Evolutionary conservation across 352 stramenopile species (phyloP), one percentile per base, ranked within the genome.

Genomic region (Globisporangium polare): DNA sequence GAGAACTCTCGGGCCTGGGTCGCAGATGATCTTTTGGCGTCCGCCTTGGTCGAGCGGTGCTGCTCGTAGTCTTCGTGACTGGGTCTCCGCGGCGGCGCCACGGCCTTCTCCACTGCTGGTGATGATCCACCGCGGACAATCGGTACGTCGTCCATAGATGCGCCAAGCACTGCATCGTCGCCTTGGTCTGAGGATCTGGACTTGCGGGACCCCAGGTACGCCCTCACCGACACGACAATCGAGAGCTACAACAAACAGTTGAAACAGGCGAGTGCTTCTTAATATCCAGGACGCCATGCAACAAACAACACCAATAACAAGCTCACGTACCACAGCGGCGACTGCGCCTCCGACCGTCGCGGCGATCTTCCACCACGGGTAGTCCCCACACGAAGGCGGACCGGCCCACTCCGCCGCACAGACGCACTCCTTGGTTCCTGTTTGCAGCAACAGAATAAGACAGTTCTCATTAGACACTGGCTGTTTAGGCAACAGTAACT

Each of bases 311-410:
- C 20, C 6, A 53, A 17, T 3, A 33, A 39, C 17, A 37, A 37
- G 8, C 4, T 8, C 10, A 2, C 67, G 49, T 68, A 78, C 71
- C 58, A 67, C 5, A 24, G 75, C 75, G 6, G 75, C 75, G 41
- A 84, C 27, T 17, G 56, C 75, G 63, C 73, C 75, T 20, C 67
- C 73, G 42, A 80, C 62, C 3, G 75, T 82, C 6, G 66, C 62
- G 20, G 73, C 56, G 24, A 67, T 78, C 57, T 85, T 85, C 75
- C 75, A 85, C 64, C 73, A 73, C 13, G 75, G 73, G 31, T 67
- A 78, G 3, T 71, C 69, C 3, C 45, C 37, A 41, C 75, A 85
- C 2, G 71, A 66, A 17, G 75, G 75, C 2, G 75, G 65, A 29
- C 73, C 71, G 0, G 60, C 69, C 75, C 75, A 85, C 46, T 85